Evolutionary conservation across 306 rosid genomes (phyloP).

Genomic region (Quercus parvula): DNA sequence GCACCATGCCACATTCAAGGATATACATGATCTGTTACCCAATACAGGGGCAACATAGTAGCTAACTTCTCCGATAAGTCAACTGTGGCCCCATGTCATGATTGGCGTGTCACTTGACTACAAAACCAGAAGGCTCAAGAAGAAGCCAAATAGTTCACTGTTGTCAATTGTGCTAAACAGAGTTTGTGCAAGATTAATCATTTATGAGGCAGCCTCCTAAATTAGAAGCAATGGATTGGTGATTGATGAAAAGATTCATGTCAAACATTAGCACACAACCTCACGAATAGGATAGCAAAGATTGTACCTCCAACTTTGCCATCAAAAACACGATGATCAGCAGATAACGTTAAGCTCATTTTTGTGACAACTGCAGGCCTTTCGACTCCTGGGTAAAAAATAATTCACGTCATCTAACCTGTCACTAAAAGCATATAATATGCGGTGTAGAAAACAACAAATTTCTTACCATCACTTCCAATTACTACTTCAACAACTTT

Average conservation of each 20-base stretch:
- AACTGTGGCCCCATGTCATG: background rate
- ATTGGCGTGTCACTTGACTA: background rate
- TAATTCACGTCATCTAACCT: conserved; percentile 24
- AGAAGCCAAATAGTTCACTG: background rate
- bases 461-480: conserved; percentile 70
- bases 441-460: conserved; percentile 12
- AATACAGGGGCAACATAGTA: background rate
- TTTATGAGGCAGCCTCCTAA: background rate
- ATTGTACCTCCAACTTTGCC: conserved; percentile 91
- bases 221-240: background rate
- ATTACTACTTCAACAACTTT: conserved; percentile 75
- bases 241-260: background rate
- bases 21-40: background rate
- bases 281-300: background rate
- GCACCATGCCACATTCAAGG: background rate
- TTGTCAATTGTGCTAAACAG: background rate
- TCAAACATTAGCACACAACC: background rate
- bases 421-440: conserved; percentile 7
- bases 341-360: conserved; percentile 83
- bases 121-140: background rate
- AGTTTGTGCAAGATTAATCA: background rate
- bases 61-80: background rate
- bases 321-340: conserved; percentile 91
- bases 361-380: conserved; percentile 63
- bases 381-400: conserved; percentile 61